A percentile compares a stretch with the other conserved stretches of the same genome.
These are phyloP conservation scores for Athelia psychrophila DNA, from an alignment of 1,284 basidiomycete genomes.

Conservation along the genomic window DNA sequence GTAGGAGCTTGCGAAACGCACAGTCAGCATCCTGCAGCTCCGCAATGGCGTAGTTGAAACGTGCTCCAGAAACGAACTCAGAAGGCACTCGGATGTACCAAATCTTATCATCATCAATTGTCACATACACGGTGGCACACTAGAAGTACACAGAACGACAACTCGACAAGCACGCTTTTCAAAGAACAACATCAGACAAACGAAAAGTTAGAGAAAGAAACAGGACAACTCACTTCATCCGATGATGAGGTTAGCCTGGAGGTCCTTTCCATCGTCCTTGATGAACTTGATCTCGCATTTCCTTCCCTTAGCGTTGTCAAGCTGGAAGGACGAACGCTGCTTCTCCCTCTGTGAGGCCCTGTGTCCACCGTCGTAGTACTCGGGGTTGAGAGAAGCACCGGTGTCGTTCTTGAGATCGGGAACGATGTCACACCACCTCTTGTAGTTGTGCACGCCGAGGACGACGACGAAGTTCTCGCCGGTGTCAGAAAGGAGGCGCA, in stretches of 20 bases:
- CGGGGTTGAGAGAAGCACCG: constrained; percentile 20
- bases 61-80: no score
- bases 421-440: constrained; percentile 36
- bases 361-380: constrained; percentile 24
- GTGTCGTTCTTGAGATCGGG: constrained; percentile 22
- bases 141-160: no score
- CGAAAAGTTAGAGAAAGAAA: no score
- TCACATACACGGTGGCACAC: no score
- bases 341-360: constrained; percentile 16
- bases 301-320: constrained; percentile 17
- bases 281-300: constrained; percentile 16
- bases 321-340: constrained; percentile 17
- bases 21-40: no score
- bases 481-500: constrained; percentile 28
- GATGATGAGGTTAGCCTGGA: constrained; percentile 21
- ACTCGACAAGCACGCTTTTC: no score
- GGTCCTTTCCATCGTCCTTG: constrained; percentile 22
- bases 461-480: constrained; percentile 30
- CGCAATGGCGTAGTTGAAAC: no score
- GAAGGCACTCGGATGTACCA: no score
- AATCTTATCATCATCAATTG: no score
- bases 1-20: no score
- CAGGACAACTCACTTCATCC: constrained; percentile 26
- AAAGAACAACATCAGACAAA: no score
- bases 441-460: constrained; percentile 38